Base-by-base conservation (phyloP, 495 filamentous ascomycete species). In the Tuber microsphaerosporum region DNA sequence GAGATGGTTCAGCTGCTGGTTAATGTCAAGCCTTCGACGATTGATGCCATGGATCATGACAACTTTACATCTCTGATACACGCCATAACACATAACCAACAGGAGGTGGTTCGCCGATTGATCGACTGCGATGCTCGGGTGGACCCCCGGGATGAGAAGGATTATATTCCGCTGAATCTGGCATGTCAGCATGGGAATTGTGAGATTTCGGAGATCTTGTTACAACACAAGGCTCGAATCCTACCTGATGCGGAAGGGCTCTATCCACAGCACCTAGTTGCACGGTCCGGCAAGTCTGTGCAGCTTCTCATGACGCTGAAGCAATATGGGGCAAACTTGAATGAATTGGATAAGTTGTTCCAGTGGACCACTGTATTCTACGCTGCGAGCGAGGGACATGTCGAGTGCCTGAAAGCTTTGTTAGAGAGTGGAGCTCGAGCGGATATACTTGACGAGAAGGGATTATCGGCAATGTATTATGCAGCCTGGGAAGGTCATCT, bases 401-500 rank as follows among this genome's bases (percentile, higher is more conserved):
- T 97, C 26, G 89, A 91, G 65, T 97, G 93, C 81, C 86, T 98
- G 43, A 88, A 91, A 72, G 91, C 89, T 1, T 87, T 99, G 31
- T 85, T 99, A 10, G 88, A 92, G 69, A 86, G 90, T 71, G 90
- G 90, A 37, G 95, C 91, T 37, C 88, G 93, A 80, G 87, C 90
- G 10, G 88, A 91, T 74, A 91, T 93, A 69, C 83, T 91, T 42
- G 95, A 99, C 81, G 95, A 99, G 84, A 98, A 98, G 83, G 91
- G 90, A 31, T 86, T 97, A 10, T 92, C 94, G 7, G 94, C 95
- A 12, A 92, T 97, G 92, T 98, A 99, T 84, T 98, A 99, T 85
- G 96, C 95, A 31, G 93, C 94, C 0, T 99, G 96, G 96, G 95
- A 99, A 86, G 96, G 96, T 1, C 92, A 97, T 83, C 84, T 97